Base-by-base conservation (phyloP, 2,329 filamentous ascomycete species). In the Cladophialophora chaetospira region DNA sequence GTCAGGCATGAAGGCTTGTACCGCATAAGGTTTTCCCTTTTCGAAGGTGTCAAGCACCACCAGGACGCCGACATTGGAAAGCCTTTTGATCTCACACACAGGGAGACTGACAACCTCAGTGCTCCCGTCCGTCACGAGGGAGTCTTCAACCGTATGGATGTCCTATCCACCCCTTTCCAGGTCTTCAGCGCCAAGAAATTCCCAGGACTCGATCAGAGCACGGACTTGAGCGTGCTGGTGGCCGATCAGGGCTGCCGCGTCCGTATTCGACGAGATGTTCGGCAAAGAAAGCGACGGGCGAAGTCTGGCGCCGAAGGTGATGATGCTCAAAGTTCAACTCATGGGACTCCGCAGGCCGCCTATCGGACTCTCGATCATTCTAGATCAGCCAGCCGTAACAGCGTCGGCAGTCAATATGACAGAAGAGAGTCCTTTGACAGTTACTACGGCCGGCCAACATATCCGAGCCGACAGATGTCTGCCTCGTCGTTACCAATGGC, bases 111-210 rank as follows among this genome's bases (percentile, higher is more conserved):
- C 29, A 75, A 75, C 57, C 71, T 72, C 19, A 73, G 71, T 43
- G 71, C 75, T 13, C 76, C 73, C 45, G 77, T 70, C 72, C 80
- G 67, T 74, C 88, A 82, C 57, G 62, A 67, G 35, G 46, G 52
- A 38, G 89, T 96, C 62, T 88, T 91, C 68, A 93, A 91, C 76
- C 84, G 92, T 52, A 84, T 97, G 75, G 91, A 96, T 72, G 88
- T 97, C 67, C 91, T 93, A 78, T 96, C 94, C 0, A 76, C 82
- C 10, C 85, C 89, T 0, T 97, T 99, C 72, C 86, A 84, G 46
- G 94, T 97, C 38, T 97, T 83, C 77, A 97, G 92, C 67, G 94
- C 94, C 49, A 99, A 97, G 85, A 97, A 97, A 77, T 99, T 99
- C 76, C 94, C 94, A 13, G 94, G 93, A 15, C 78, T 97, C 57